Conservation (phyloP, 805 yeast species). For the Cyberlindnera mycetangii region DNA sequence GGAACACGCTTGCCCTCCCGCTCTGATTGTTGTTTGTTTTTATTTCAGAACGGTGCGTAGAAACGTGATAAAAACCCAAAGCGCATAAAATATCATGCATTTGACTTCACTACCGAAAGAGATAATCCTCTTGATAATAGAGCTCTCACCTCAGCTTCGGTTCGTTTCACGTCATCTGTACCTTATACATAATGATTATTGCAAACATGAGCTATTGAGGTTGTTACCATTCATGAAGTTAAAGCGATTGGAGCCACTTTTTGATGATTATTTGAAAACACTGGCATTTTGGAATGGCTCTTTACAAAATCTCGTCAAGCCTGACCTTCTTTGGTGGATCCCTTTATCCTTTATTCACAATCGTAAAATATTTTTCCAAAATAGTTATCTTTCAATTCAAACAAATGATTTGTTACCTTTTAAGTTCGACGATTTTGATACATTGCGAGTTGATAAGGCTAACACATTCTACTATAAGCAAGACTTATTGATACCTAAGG, state of each 20-base stretch:
- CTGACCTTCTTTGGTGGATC: conserved; percentile 42
- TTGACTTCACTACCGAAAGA: conserved; percentile 38
- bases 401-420: conserved; percentile 1
- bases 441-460: conserved; percentile 1
- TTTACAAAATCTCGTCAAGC: conserved; percentile 31
- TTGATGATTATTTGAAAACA: conserved; percentile 2
- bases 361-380: conserved; percentile 48
- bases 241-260: background rate
- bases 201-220: conserved; percentile 36
- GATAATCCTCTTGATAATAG: conserved; percentile 37
- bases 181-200: conserved; percentile 47
- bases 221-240: conserved; percentile 8
- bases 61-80: too few species aligned
- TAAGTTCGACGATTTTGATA: background rate
- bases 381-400: conserved; percentile 33
- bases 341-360: conserved; percentile 49
- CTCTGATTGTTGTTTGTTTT: too few species aligned
- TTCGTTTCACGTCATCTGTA: conserved; percentile 43
- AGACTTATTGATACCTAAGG: conserved; percentile 13
- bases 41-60: too few species aligned
- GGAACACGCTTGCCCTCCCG: too few species aligned
- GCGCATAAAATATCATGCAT: background rate
- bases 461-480: conserved; percentile 14
- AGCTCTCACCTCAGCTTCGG: conserved; percentile 33
- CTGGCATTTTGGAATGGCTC: conserved; percentile 36